These are phyloP conservation scores for Sistotremastrum suecicum DNA, from an alignment of 768 basidiomycete genomes.

Conservation along the genomic window DNA sequence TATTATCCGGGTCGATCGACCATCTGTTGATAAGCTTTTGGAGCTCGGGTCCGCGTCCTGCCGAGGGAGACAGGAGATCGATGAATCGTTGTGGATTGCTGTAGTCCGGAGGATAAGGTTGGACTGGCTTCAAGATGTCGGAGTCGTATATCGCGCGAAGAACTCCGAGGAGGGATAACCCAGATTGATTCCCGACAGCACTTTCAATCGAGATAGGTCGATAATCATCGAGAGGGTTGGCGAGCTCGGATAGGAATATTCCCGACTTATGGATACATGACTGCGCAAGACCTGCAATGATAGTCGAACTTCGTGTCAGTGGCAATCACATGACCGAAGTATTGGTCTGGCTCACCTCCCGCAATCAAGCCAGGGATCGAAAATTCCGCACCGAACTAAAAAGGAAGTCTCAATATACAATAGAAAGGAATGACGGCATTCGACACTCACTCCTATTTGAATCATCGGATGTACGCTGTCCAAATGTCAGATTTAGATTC, in stretches of 20 bases:
- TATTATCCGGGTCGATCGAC: conserved; percentile 19
- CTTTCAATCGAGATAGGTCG: no score
- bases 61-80: conserved; percentile 15
- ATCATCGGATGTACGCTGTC: conserved; percentile 42
- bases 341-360: conserved; percentile 21
- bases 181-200: conserved; percentile 3
- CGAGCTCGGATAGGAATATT: no score
- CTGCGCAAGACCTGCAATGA: conserved; percentile 30
- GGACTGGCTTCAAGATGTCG: conserved; percentile 29
- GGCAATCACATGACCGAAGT: no score
- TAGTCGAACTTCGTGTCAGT: background rate
- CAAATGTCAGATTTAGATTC: background rate
- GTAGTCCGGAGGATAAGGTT: conserved; percentile 37
- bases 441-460: conserved; percentile 34
- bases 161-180: conserved; percentile 33
- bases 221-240: no score
- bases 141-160: conserved; percentile 38
- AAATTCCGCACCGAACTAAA: conserved; percentile 40
- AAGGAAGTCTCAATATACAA: no score
- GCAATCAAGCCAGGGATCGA: conserved; percentile 32
- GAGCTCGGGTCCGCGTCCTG: conserved; percentile 31
- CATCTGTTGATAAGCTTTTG: conserved; percentile 27
- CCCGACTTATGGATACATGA: conserved; percentile 24
- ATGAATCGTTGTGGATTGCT: conserved; percentile 22
- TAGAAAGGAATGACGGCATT: background rate